Conservation (phyloP, 2,329 filamentous ascomycete genomes). For the Fusarium succisae region DNA sequence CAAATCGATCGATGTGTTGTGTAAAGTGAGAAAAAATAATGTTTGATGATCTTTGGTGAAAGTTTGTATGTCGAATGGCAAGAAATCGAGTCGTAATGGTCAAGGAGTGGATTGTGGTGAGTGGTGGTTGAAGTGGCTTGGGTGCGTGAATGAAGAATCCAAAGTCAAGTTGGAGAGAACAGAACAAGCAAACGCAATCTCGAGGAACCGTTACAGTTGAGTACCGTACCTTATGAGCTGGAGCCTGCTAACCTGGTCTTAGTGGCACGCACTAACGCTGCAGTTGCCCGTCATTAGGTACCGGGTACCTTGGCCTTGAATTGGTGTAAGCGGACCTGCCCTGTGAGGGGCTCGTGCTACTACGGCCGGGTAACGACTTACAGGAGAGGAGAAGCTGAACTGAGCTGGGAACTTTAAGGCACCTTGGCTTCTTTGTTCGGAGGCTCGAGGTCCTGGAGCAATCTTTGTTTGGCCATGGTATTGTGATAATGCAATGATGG, state of each 20-base stretch:
- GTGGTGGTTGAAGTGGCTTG: slow-evolving; percentile 17
- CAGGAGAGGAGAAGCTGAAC: neutral
- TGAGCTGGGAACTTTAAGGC: neutral
- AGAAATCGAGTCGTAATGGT: slow-evolving; percentile 10
- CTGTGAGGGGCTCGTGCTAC: slow-evolving; percentile 27
- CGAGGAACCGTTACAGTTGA: slow-evolving; percentile 20
- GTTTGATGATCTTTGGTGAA: neutral
- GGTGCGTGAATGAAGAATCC: slow-evolving; percentile 26
- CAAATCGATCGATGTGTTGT: slow-evolving; percentile 4
- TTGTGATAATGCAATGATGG: neutral
- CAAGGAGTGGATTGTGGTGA: slow-evolving; percentile 32
- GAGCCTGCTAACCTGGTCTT: slow-evolving; percentile 16
- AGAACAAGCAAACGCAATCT: slow-evolving; percentile 10
- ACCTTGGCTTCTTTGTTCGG: slow-evolving; percentile 13
- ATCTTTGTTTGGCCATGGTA: neutral
- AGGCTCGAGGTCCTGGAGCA: neutral
- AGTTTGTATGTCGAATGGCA: slow-evolving; percentile 5
- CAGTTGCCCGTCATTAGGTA: slow-evolving; percentile 25
- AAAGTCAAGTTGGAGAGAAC: slow-evolving; percentile 17
- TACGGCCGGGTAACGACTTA: slow-evolving; percentile 32
- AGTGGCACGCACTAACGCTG: slow-evolving; percentile 19
- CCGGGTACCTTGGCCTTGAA: neutral
- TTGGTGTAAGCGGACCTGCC: slow-evolving; percentile 2
- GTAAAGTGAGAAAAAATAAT: neutral
- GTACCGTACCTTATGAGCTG: slow-evolving; percentile 17